Base-by-base conservation (phyloP, 2,329 filamentous ascomycete genomes). In the Triangularia setosa region DNA sequence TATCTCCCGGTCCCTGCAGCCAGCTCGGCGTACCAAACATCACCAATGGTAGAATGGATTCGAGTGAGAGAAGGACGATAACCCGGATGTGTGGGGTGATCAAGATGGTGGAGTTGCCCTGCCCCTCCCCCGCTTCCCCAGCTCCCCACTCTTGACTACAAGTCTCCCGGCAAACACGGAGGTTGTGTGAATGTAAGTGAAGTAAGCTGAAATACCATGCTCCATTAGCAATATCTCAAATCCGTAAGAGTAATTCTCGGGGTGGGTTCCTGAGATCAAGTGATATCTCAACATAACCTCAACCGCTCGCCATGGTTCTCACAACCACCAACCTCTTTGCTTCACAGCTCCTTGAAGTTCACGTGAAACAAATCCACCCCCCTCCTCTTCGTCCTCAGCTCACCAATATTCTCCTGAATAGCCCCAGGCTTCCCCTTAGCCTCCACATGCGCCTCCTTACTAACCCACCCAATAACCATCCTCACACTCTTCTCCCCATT, bases 381-480 rank as follows among this genome's bases (percentile, higher is more conserved):
- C 61, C 40, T 62, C 62, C 65, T 54, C 58, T 35, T 3, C 54
- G 14, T 25, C 53, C 68, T 59, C 52, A 70, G 3, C 60, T 61
- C 28, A 8, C 62, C 58, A 44, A 70, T 69, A 62, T 69, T 65
- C 4, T 63, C 57, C 60, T 60, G 48, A 58, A 70, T 67, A 16
- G 64, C 65, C 5, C 65, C 65, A 27, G 60, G 53, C 40, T 28
- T 56, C 33, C 27, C 64, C 65, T 71, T 71, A 3, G 68, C 69
- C 58, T 60, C 61, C 11, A 65, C 5, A 57, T 72, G 70, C n/a
- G 67, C 70, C 48, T 71, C 70, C 8, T 58, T 58, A 25, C 70
- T 72, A 55, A 55, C 58, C 71, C 70, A 73, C 33, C 70, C 70
- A 27, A 73, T 63, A 12, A 72, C 23, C 64, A 70, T 48, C 68